These are phyloP conservation scores for Fusarium pininemorale DNA, from an alignment of 2,329 filamentous ascomycete species.

Conservation along the genomic window DNA sequence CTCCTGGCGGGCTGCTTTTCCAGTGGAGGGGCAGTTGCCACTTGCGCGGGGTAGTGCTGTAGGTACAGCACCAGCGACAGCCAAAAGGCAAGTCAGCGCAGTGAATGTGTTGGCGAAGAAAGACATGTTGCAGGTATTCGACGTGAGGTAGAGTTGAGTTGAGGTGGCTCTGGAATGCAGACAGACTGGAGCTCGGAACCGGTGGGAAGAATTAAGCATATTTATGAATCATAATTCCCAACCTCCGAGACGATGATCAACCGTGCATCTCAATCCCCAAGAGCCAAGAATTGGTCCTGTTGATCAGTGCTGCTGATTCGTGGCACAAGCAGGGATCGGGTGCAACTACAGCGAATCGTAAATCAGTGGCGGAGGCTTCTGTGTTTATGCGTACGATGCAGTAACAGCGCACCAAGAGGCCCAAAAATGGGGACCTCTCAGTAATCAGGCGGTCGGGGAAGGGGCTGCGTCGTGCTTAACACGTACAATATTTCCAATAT, in stretches of 20 bases:
- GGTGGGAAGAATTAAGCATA: conserved; percentile 9
- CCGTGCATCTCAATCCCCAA: conserved; percentile 2
- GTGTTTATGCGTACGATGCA: conserved; percentile 24
- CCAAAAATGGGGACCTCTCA: not conserved
- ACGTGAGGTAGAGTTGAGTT: not conserved
- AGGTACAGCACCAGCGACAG: conserved; percentile 14
- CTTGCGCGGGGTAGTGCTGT: conserved; percentile 13
- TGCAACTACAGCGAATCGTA: conserved; percentile 10
- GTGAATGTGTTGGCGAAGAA: conserved; percentile 7
- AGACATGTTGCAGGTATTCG: conserved; percentile 5
- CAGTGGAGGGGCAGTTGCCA: conserved; percentile 7
- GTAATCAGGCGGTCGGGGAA: not conserved
- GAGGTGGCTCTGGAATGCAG: not conserved
- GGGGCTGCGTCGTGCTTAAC: not conserved
- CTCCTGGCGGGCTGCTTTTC: not conserved
- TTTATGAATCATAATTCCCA: conserved; percentile 7
- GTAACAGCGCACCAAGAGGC: conserved; percentile 12
- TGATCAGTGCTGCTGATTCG: conserved; percentile 17
- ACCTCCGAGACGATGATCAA: conserved; percentile 24
- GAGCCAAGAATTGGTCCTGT: not conserved
- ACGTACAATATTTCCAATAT: not conserved
- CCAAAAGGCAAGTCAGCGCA: conserved; percentile 19
- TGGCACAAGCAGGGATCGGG: conserved; percentile 10
- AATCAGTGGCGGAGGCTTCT: conserved; percentile 15
- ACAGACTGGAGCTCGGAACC: not conserved